Conservation (phyloP, 2,329 filamentous ascomycete species). For the Fusarium succisae region DNA sequence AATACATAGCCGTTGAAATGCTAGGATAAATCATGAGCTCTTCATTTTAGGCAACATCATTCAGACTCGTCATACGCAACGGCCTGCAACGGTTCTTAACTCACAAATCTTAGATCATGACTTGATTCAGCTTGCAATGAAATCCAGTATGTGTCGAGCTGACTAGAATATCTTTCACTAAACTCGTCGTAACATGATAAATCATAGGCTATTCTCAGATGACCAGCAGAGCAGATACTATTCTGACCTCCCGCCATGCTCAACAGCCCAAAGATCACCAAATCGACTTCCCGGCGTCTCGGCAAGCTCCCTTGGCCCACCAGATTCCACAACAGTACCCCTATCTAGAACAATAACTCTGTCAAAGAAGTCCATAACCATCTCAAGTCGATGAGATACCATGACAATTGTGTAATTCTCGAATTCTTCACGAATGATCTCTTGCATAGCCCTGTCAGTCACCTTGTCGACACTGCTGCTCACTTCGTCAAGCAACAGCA, state of each 20-base stretch:
- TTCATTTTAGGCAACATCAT: no score
- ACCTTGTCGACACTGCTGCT: conserved; percentile 54
- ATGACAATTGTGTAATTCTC: conserved; percentile 62
- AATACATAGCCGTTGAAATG: neutral
- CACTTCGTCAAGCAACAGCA: conserved; percentile 56
- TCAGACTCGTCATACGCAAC: accelerated
- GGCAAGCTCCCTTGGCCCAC: conserved; percentile 38
- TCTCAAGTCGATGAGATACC: conserved; percentile 58
- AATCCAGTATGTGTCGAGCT: no score
- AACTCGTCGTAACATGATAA: no score
- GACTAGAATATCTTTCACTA: no score
- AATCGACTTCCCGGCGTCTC: conserved; percentile 42
- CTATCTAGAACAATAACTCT: conserved; percentile 60
- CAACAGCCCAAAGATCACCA: conserved; percentile 46
- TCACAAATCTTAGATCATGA: neutral
- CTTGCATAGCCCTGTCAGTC: conserved; percentile 54
- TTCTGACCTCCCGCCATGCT: conserved; percentile 14
- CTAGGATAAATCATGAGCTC: neutral
- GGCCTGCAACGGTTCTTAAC: neutral
- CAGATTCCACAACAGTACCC: conserved; percentile 56
- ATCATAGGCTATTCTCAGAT: neutral
- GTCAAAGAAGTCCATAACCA: conserved; percentile 62
- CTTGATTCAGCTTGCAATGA: no score
- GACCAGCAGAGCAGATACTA: neutral
- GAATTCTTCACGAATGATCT: conserved; percentile 53